Evolutionary conservation across 2,329 filamentous ascomycete genomes (phyloP), one percentile per base, ranked within the genome.

Genomic region (Monilinia polystroma): DNA sequence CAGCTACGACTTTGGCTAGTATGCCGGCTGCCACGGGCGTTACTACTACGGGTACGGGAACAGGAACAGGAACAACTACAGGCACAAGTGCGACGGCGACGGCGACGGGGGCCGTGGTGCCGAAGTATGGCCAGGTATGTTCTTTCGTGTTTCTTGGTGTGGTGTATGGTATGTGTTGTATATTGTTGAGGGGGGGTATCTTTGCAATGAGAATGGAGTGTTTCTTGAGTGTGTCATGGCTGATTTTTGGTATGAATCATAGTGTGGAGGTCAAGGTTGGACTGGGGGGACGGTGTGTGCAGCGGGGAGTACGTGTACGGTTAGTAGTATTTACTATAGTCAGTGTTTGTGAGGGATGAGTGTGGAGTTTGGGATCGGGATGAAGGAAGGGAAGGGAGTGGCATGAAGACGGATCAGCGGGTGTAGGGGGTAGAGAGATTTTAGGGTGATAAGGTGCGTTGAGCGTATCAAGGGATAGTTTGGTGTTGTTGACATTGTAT

Each of bases 251-350:
- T 16, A 38, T 5, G 16, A 16, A 2, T 11, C 23, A 18, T 41
- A 62, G 62, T 75, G 73, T 64, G 73, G 73, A 51, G 73, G 73
- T 26, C 52, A 64, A 38, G 64, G 66, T 1, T 73, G 68, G 57
- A 66, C 69, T 12, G 73, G 73, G 11, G 29, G 45, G 12, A 72
- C 68, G 2, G 38, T 16, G 12, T 75, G 72, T 52, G 69, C n/a
- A 10, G 54, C 32, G 26, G 65, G 66, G 20, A 72, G 29, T 38
- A 67, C 57, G 14, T 73, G 73, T 63, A 72, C 67, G 14, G 41
- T 53, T 23, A 59, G 58, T 56, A 73, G 69, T 66, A 29, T 47
- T 29, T 71, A 68, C 54, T 73, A 73, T 66, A 70, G 65, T 45
- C 71, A 72, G 67, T 71, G 69, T 59, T 52, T 70, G 67, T 69